Base-by-base conservation (phyloP, 2,329 filamentous ascomycete genomes). In the Penicillium verrucosum region DNA sequence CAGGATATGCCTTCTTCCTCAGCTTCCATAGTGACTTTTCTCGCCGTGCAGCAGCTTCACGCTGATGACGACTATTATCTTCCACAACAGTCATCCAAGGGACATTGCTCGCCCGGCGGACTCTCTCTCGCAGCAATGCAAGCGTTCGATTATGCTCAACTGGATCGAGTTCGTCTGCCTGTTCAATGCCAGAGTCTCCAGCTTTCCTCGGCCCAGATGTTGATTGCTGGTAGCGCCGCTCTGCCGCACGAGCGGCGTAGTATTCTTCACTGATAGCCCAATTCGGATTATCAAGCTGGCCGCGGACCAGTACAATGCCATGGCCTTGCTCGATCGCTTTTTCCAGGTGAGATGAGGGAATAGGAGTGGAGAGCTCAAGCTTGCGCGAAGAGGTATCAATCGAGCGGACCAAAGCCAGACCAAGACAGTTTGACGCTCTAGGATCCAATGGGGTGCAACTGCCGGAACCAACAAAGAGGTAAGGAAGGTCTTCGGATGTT, bases 291-390 rank as follows among this genome's bases (percentile, higher is more conserved):
- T 78, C 76, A 12, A 78, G 59, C 25, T 69, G 68, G 1, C 81
- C 81, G 38, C 79, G 72, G 8, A 82, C 79, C 4, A 83, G 72
- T 3, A 82, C 73, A 4, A 82, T 69, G n/a, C 72, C 68, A 21
- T 71, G 64, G 3, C 73, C 71, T 32, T 74, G 66, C 29, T 74
- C 65, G 5, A 76, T 58, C 3, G 70, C 61, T 7, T 67, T 59
- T 11, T 65, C 65, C 32, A 78, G 62, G 9, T 57, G 60, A 4
- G 65, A 61, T 21, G 62, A 54, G 4, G 72, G 57, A 51, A 81
- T 73, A 0, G 83, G 82, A 0, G 82, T 82, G 14, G 82, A 69
- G 18, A 80, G 69, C 46, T 79, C 78, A 14, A 80, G 64, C 51
- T 73, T 72, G n/a, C 71, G 70, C 3, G 73, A 66, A 14, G 65